Percentiles rank a stretch among this genome's conserved stretches.
These are phyloP conservation scores for Verticillium nonalfalfae DNA, from an alignment of 2,329 filamentous ascomycete genomes.

Conservation along the genomic window DNA sequence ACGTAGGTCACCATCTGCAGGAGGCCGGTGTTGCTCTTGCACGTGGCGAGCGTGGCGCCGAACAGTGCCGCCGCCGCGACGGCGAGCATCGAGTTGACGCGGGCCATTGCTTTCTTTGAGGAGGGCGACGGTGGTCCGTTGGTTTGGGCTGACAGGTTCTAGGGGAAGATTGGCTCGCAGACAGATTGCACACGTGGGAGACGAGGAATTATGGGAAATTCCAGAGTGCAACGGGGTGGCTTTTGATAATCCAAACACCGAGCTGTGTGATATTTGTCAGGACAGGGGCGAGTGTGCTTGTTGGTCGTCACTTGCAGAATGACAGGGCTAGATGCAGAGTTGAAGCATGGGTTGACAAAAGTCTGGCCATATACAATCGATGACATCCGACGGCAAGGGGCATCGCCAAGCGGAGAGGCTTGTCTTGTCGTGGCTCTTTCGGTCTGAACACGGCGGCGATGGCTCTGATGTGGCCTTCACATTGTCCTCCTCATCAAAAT, in stretches of 20 bases:
- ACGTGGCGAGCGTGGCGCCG: conserved; percentile 14
- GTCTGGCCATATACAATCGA: not conserved
- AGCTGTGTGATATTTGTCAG: not conserved
- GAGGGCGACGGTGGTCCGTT: not conserved
- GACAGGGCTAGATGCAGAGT: not conserved
- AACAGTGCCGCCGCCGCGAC: conserved; percentile 1
- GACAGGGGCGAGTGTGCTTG: not conserved
- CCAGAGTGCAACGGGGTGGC: not conserved
- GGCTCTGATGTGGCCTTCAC: too few species aligned
- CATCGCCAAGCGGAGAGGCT: not conserved
- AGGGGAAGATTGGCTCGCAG: not conserved
- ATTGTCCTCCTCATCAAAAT: too few species aligned
- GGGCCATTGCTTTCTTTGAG: conserved; percentile 1
- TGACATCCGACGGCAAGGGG: not conserved
- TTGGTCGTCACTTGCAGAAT: not conserved
- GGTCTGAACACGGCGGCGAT: too few species aligned
- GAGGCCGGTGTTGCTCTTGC: conserved; percentile 26
- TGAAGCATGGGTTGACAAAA: not conserved
- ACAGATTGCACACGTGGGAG: not conserved
- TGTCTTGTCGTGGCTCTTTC: not conserved
- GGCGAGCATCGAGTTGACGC: conserved; percentile 1
- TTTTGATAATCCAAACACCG: not conserved
- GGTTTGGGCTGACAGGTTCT: not conserved
- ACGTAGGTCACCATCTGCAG: conserved; percentile 21
- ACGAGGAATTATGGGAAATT: not conserved